Percentiles rank a stretch among this genome's conserved stretches.
These are phyloP conservation scores for Neospora caninum DNA, from an alignment of 169 alveolate species.

Conservation along the genomic window DNA sequence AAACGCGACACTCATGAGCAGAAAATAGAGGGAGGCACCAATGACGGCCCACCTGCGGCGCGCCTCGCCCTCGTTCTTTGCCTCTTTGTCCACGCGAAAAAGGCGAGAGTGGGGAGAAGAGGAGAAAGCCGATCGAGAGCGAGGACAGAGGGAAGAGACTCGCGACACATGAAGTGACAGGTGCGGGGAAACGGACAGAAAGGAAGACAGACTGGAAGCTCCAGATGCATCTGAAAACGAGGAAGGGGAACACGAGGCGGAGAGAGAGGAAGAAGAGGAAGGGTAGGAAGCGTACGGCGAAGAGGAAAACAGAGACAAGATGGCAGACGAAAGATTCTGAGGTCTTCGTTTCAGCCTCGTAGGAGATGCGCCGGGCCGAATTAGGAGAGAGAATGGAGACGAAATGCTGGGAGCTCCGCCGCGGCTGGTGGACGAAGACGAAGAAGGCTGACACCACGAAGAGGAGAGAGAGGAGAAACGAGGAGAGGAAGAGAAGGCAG, in stretches of 20 bases:
- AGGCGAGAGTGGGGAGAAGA: neutral
- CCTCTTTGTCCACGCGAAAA: neutral
- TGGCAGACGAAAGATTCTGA: neutral
- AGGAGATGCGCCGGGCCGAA: neutral
- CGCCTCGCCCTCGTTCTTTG: conserved; percentile 7
- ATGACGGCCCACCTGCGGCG: neutral
- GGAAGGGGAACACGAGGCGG: neutral
- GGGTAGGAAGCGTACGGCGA: neutral
- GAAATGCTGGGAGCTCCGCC: neutral
- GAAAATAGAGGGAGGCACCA: neutral
- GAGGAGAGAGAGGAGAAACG: neutral
- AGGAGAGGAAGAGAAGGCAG: neutral
- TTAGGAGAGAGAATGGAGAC: neutral
- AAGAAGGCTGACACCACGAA: no score
- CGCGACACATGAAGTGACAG: neutral
- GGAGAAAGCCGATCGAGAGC: neutral
- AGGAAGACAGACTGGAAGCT: neutral
- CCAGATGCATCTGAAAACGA: neutral
- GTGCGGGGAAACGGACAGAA: neutral
- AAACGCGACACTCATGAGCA: conserved; percentile 52
- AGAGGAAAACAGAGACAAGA: neutral
- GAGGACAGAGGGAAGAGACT: neutral
- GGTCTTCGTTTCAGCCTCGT: neutral
- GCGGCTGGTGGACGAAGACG: no score
- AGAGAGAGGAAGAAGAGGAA: neutral